Conservation (phyloP, 495 filamentous ascomycete species). For the Beverwykella pulmonaria region DNA sequence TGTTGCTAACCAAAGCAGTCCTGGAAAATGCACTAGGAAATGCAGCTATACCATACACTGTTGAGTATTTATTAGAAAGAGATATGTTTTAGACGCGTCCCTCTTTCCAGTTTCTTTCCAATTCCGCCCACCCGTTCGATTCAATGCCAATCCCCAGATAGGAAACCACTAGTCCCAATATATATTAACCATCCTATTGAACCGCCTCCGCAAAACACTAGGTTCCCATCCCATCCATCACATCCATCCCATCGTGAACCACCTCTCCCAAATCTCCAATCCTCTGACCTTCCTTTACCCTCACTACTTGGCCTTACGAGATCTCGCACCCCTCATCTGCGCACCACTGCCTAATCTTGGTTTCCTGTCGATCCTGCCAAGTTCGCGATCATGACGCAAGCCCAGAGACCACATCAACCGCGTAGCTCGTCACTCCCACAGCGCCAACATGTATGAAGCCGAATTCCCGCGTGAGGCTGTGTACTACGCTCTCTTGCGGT, state of each 20-base stretch:
- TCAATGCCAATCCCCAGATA: background rate
- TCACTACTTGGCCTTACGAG: background rate
- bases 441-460: background rate
- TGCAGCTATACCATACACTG: too few species aligned
- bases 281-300: background rate
- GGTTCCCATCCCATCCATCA: background rate
- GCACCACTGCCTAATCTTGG: background rate
- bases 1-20: too few species aligned
- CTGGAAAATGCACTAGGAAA: too few species aligned
- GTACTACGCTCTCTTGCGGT: background rate
- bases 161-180: background rate
- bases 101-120: background rate
- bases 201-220: background rate
- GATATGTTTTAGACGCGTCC: too few species aligned
- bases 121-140: background rate
- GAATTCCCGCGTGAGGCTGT: background rate
- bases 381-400: conserved; percentile 24
- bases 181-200: background rate
- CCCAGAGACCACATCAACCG: conserved; percentile 5
- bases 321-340: background rate
- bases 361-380: conserved; percentile 11
- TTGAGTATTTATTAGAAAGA: too few species aligned
- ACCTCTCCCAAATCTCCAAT: too few species aligned
- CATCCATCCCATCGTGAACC: background rate
- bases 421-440: conserved; percentile 2